Percentiles rank a stretch among this genome's conserved stretches.
phyloP scores from a whole-genome alignment of 495 filamentous ascomycete species.

The Talaromyces thailandensis region DNA sequence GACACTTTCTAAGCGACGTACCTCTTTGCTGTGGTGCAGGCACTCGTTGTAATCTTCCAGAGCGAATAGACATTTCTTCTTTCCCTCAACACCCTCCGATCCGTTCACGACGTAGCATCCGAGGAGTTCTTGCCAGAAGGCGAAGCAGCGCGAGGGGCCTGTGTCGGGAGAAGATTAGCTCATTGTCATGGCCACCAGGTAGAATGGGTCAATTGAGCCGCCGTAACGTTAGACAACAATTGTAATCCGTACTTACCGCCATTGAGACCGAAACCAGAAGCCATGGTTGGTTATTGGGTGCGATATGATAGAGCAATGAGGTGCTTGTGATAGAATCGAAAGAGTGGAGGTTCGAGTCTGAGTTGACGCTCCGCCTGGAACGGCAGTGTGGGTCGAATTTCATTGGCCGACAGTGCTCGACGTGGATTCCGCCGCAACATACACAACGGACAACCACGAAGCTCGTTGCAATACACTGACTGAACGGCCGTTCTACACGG shows the following conservation, averaged over 20 bases:
- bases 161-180: slow-evolving; percentile 4
- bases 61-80: slow-evolving; percentile 81
- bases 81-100: slow-evolving; percentile 63
- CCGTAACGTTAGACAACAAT: neutral
- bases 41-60: slow-evolving; percentile 98
- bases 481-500: neutral
- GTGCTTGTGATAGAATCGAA: slow-evolving; percentile 11
- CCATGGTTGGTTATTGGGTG: slow-evolving; percentile 45
- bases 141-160: slow-evolving; percentile 91
- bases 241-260: slow-evolving; percentile 52
- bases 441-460: neutral
- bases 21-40: slow-evolving; percentile 97
- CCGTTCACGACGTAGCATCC: slow-evolving; percentile 86
- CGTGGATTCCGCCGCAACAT: neutral
- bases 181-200: neutral
- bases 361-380: neutral
- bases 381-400: neutral
- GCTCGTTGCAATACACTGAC: neutral
- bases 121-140: slow-evolving; percentile 95
- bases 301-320: slow-evolving; percentile 10
- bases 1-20: slow-evolving; percentile 30
- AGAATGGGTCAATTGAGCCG: neutral
- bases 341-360: slow-evolving; percentile 7
- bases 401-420: neutral
- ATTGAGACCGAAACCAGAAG: slow-evolving; percentile 72